Conservation (phyloP, 2,329 filamentous ascomycete genomes). For the Plectosphaerella cucumerina region DNA sequence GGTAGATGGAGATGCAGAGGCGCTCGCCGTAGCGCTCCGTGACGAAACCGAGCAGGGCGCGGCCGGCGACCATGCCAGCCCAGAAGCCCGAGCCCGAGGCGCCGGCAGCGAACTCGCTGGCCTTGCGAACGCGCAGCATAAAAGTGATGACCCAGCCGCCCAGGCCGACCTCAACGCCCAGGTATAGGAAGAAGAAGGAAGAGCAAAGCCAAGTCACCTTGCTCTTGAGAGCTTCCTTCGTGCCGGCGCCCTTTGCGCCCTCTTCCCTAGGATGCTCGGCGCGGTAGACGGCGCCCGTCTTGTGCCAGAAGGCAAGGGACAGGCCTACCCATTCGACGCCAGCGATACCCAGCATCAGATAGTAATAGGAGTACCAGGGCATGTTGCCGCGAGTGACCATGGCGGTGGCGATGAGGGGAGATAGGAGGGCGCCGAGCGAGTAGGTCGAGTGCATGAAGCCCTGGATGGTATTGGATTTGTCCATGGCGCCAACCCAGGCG, state of each 20-base stretch:
- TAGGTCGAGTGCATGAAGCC: slow-evolving; percentile 65
- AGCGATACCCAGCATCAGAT: slow-evolving; percentile 58
- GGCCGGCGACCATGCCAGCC: slow-evolving; percentile 70
- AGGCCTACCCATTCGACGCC: slow-evolving; percentile 51
- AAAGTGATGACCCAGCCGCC: slow-evolving; percentile 79
- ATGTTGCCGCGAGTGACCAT: slow-evolving; percentile 57
- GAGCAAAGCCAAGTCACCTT: slow-evolving; percentile 63
- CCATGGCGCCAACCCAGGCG: slow-evolving; percentile 58
- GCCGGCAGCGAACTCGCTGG: slow-evolving; percentile 62
- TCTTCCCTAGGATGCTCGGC: slow-evolving; percentile 26
- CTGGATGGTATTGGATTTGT: slow-evolving; percentile 62
- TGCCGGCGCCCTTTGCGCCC: slow-evolving; percentile 22
- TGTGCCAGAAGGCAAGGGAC: slow-evolving; percentile 53
- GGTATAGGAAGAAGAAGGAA: slow-evolving; percentile 68
- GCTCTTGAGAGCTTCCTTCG: slow-evolving; percentile 33
- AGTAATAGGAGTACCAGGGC: slow-evolving; percentile 68
- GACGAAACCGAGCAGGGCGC: slow-evolving; percentile 64
- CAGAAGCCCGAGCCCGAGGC: slow-evolving; percentile 73
- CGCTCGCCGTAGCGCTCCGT: slow-evolving; percentile 66
- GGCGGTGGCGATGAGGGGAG: slow-evolving; percentile 61
- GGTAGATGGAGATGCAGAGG: slow-evolving; percentile 54
- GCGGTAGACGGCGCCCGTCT: slow-evolving; percentile 51
- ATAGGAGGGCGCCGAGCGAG: slow-evolving; percentile 59
- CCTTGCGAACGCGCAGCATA: slow-evolving; percentile 68
- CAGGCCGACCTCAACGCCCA: slow-evolving; percentile 67